Base-by-base conservation (phyloP, 2,329 filamentous ascomycete genomes). In the Exophiala xenobiotica region DNA sequence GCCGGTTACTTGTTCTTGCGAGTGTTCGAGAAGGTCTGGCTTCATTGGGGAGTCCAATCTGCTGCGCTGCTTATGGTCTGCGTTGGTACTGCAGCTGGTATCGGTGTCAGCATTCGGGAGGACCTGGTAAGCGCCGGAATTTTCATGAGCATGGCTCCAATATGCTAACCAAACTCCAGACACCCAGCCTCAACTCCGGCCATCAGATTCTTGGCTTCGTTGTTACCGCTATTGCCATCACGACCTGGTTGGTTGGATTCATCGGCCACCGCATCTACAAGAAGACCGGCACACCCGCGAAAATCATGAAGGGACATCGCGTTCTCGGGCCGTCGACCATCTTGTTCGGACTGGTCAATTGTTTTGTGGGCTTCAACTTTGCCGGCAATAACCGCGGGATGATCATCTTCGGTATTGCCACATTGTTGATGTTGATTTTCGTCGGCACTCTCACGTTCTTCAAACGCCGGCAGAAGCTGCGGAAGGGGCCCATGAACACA, bases 151-250 rank as follows among this genome's bases (percentile, higher is more conserved):
- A 4, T 23, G 7, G 29, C 9, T 48, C 24, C 19, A 22, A 14
- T 39, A 31, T 19, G 38, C 50, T 57, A 44, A 59, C 49, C 6
- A 12, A 19, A 9, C 19, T 45, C n/a, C 51, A 62, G 42, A 52
- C 82, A 77, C 79, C 79, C 14, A 78, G 74, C 43, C 67, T 81
- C 65, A 73, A 72, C 38, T 73, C 74, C 1, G 67, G 73, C 6
- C 82, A 85, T 61, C 81, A 85, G 61, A 71, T 85, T 43, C 68
- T 86, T 50, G 82, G 82, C 6, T 70, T 81, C 50, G 63, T 83
- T 12, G 67, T 82, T 31, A 69, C 80, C 39, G 66, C 74, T 37
- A 72, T 78, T 43, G 66, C 83, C 45, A 64, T 85, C 12, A 68
- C 63, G 4, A 80, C 84, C 59, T 76, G 81, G 53, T 65, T 69